A percentile compares a stretch with the other conserved stretches of the same genome.
Evolutionary conservation across 345 rosid species (phyloP).

Genomic region (Triadica sebifera): DNA sequence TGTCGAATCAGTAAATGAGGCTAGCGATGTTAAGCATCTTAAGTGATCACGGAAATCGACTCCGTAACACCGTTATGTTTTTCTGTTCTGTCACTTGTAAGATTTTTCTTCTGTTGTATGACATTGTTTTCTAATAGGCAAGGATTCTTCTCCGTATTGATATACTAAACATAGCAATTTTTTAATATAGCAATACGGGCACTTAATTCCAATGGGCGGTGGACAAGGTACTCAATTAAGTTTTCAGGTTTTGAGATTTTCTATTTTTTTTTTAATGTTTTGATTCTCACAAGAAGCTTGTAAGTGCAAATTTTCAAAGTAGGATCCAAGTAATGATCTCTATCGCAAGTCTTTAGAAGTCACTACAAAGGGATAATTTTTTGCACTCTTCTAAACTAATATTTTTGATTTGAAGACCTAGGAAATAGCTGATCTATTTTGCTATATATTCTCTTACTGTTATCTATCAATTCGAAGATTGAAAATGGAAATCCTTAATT

Average conservation of each 20-base stretch:
- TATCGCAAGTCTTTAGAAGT: slow-evolving; percentile 27
- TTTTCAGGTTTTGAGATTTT: background rate
- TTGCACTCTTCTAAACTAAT: background rate
- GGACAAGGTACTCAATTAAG: slow-evolving; percentile 10
- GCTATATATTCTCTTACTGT: background rate
- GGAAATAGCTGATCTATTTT: background rate
- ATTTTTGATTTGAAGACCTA: background rate
- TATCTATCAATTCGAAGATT: background rate
- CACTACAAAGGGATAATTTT: slow-evolving; percentile 16
- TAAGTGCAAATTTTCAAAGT: background rate
- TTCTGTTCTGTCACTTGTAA: too few relatives aligned
- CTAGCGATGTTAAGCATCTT: too few relatives aligned
- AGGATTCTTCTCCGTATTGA: too few relatives aligned
- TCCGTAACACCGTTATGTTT: too few relatives aligned
- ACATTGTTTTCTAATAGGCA: too few relatives aligned
- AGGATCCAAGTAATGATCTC: slow-evolving; percentile 26
- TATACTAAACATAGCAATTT: too few relatives aligned
- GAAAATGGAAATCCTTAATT: background rate
- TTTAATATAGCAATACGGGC: too few relatives aligned
- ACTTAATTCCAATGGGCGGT: slow-evolving; percentile 23
- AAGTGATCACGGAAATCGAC: too few relatives aligned
- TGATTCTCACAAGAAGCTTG: background rate
- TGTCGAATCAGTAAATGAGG: too few relatives aligned
- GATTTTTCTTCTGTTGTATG: too few relatives aligned
- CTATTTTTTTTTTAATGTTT: background rate